These are phyloP conservation scores for Leccinum holopus DNA, from an alignment of 1,284 basidiomycete genomes.

Conservation along the genomic window DNA sequence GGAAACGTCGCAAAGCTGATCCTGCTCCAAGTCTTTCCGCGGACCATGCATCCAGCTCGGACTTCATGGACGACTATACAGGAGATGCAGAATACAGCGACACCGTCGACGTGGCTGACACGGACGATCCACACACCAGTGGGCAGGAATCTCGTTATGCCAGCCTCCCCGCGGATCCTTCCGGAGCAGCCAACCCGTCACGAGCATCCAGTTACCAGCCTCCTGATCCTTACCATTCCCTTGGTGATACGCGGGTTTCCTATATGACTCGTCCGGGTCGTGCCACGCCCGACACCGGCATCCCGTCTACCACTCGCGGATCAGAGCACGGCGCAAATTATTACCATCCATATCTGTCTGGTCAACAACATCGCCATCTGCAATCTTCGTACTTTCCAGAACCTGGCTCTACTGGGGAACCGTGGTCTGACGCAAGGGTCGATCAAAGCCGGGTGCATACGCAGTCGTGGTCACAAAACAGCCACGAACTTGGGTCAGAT, in stretches of 20 bases:
- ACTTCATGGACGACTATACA: conserved; percentile 27
- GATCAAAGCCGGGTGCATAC: conserved; percentile 24
- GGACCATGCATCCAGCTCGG: conserved; percentile 25
- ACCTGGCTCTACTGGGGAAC: conserved; percentile 20
- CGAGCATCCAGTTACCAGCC: conserved; percentile 30
- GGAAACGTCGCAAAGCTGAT: conserved; percentile 64
- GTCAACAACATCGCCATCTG: conserved; percentile 27
- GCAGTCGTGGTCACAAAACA: conserved; percentile 29
- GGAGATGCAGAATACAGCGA: conserved; percentile 29
- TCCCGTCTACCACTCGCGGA: conserved; percentile 28
- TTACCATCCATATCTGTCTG: conserved; percentile 29
- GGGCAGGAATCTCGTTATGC: conserved; percentile 26
- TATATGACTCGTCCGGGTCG: conserved; percentile 32
- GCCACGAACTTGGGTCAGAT: conserved; percentile 25
- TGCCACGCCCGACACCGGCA: conserved; percentile 27
- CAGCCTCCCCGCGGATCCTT: conserved; percentile 25
- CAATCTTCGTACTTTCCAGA: conserved; percentile 30
- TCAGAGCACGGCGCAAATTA: conserved; percentile 25
- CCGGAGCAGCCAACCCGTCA: conserved; percentile 17
- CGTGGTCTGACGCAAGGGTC: conserved; percentile 26
- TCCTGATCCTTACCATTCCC: conserved; percentile 27
- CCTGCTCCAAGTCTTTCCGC: conserved; percentile 20
- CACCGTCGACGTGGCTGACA: conserved; percentile 28
- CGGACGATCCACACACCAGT: conserved; percentile 20
- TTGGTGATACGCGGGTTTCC: conserved; percentile 30